Percentiles rank a stretch among this genome's conserved stretches.
Conservation (phyloP, 139 green algal species). For the Coelastrella sp. region DNA sequence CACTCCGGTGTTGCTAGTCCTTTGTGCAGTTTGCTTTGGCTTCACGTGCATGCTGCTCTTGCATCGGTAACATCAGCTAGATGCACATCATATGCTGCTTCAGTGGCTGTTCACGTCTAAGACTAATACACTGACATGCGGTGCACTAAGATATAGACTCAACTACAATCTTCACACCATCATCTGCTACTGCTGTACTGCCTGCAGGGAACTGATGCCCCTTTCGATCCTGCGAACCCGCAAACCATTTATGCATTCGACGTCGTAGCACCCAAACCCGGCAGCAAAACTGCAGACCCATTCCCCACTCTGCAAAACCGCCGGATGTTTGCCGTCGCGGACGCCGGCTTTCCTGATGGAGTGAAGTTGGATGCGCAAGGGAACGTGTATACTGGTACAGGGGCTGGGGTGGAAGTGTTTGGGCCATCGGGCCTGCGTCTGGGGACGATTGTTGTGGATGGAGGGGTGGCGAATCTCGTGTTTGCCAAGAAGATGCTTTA, state of each 20-base stretch:
- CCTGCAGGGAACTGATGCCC: neutral
- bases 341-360: conserved; percentile 39
- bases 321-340: conserved; percentile 37
- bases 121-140: too few species aligned
- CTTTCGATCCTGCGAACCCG: conserved; percentile 34
- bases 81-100: too few species aligned
- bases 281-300: neutral
- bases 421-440: conserved; percentile 19
- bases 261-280: neutral
- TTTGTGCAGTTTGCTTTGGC: too few species aligned
- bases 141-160: too few species aligned
- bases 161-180: too few species aligned
- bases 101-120: too few species aligned
- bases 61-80: too few species aligned
- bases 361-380: conserved; percentile 38
- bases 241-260: conserved; percentile 51
- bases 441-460: conserved; percentile 27
- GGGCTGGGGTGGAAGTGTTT: conserved; percentile 45
- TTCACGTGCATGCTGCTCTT: too few species aligned
- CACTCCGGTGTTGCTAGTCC: too few species aligned
- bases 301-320: conserved; percentile 41
- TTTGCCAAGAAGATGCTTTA: conserved; percentile 35
- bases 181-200: neutral
- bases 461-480: conserved; percentile 44
- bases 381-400: conserved; percentile 47